Evolutionary conservation across 371 early-diverging fungal genomes (phyloP).

Genomic region (Phascolomyces articulosus): DNA sequence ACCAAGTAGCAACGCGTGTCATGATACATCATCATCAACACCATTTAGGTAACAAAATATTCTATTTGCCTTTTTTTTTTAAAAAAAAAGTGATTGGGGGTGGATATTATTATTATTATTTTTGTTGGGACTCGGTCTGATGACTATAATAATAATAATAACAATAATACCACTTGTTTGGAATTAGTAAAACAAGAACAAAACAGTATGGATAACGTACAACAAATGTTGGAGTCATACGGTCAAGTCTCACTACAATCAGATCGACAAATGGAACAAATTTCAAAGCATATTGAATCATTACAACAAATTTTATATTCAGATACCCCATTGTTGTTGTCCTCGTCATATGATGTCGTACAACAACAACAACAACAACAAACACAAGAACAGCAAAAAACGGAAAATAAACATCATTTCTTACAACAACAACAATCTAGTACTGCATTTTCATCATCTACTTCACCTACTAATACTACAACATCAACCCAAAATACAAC

Average conservation of each 20-base stretch:
- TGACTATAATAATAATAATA: background rate
- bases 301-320: slow-evolving; percentile 13
- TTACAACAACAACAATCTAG: background rate
- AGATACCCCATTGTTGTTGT: slow-evolving; percentile 2
- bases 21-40: background rate
- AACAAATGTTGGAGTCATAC: slow-evolving; percentile 13
- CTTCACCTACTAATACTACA: background rate
- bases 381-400: background rate
- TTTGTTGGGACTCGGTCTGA: background rate
- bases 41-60: background rate
- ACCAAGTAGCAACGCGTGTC: background rate
- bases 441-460: too few species aligned
- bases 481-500: too few species aligned
- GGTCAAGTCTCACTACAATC: slow-evolving; percentile 13
- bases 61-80: background rate
- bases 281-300: slow-evolving; percentile 12
- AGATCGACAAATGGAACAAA: slow-evolving; percentile 15
- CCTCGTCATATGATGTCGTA: slow-evolving; percentile 4
- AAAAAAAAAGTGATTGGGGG: too few species aligned
- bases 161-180: background rate
- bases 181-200: background rate
- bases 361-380: slow-evolving; percentile 2
- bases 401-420: background rate
- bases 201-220: background rate
- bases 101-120: background rate